Evolutionary conservation across 2,329 filamentous ascomycete genomes (phyloP), one percentile per base, ranked within the genome.

Genomic region (Curvularia sp.): DNA sequence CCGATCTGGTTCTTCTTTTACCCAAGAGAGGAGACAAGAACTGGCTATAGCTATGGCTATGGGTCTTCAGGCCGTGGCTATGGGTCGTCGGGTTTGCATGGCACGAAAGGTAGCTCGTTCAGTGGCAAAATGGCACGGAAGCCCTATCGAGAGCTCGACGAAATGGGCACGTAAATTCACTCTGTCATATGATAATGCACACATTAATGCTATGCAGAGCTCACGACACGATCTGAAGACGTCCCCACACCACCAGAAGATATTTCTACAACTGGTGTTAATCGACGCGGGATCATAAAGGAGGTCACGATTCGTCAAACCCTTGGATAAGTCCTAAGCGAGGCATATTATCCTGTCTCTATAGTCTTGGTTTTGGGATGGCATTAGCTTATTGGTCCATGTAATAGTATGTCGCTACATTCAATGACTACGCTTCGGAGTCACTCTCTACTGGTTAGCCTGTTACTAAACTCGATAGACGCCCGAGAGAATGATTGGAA

Each of bases 1-100:
- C 69, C 69, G 1, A 69, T 72, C 15, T 72, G 62, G 62, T 61
- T 63, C 13, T 58, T 63, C 49, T 67, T 66, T 35, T 49, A 55
- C 24, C 64, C 69, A 5, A 50, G 56, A 15, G 49, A 62, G 28
- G 44, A 39, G 28, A 56, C 61, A 26, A 57, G 58, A 3, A 61
- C 55, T 30, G 48, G 54, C 20, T 65, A 62, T 35, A 55, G 51
- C 24, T 60, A 62, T 35, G 55, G 51, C 28, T 60, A 60, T 33
- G 62, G 57, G 15, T 61, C 60, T 31, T 69, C 65, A 26, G 60
- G 49, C 30, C 48, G 53, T 48, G 60, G 50, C 4, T 62, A 52
- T 52, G 62, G 62, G 15, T 62, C 61, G 26, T 69, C 63, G 31
- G 60, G 49, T 38, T 42, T 57, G 22, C 57, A 55, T 20, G 63